Evolutionary conservation across 2,329 filamentous ascomycete species (phyloP).

Genomic region (Pestalotiopsis fici): DNA sequence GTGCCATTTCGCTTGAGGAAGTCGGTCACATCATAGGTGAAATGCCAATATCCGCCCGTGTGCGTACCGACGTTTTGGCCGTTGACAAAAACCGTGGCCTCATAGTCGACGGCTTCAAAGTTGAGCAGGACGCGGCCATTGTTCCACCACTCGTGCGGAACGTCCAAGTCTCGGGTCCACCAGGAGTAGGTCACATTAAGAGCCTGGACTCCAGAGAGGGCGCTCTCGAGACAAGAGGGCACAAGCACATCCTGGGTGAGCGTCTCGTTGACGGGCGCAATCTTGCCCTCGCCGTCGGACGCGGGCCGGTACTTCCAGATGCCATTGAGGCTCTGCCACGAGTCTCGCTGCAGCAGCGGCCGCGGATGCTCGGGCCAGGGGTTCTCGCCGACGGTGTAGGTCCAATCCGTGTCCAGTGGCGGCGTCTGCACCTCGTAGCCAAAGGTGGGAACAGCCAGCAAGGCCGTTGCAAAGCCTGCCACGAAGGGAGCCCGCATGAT

Average conservation of each 20-base stretch:
- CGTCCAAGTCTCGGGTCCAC: slow-evolving; percentile 51
- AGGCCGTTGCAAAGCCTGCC: not conserved
- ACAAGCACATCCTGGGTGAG: slow-evolving; percentile 42
- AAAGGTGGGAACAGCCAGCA: slow-evolving; percentile 14
- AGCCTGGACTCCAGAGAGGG: slow-evolving; percentile 48
- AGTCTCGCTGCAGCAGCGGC: slow-evolving; percentile 53
- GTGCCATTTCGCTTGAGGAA: slow-evolving; percentile 37
- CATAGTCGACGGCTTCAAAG: slow-evolving; percentile 61
- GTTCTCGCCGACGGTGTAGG: slow-evolving; percentile 48
- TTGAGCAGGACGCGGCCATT: slow-evolving; percentile 48
- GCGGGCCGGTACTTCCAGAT: slow-evolving; percentile 55
- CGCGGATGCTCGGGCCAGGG: slow-evolving; percentile 62
- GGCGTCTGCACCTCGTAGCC: slow-evolving; percentile 29
- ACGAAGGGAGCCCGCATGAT: slow-evolving; percentile 6
- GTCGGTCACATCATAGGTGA: slow-evolving; percentile 59
- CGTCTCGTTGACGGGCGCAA: slow-evolving; percentile 21
- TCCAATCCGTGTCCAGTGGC: slow-evolving; percentile 54
- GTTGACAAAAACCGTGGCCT: slow-evolving; percentile 61
- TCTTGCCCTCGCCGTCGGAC: slow-evolving; percentile 15
- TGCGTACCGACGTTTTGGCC: slow-evolving; percentile 52
- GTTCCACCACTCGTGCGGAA: slow-evolving; percentile 45
- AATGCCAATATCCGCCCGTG: slow-evolving; percentile 63
- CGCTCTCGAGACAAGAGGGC: slow-evolving; percentile 46
- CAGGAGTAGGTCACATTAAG: slow-evolving; percentile 44
- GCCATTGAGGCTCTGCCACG: slow-evolving; percentile 59